Conservation (phyloP, 164 flowering plant genomes). For the Nymphaea colorata region DNA sequence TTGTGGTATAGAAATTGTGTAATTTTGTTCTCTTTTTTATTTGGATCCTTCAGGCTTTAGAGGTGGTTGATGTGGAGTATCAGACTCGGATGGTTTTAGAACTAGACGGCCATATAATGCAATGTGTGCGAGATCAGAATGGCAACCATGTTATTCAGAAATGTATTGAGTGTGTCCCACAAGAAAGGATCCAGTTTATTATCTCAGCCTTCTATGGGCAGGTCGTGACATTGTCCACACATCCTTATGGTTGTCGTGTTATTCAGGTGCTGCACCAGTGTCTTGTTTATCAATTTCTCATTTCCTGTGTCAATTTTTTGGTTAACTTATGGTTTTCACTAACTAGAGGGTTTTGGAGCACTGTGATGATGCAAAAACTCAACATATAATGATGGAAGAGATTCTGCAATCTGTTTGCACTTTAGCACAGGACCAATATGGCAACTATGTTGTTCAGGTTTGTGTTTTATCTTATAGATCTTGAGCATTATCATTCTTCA, state of each 20-base stretch:
- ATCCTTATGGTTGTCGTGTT: conserved; percentile 90
- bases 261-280: conserved; percentile 43
- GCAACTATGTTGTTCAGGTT: conserved; percentile 88
- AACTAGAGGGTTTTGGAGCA: conserved; percentile 71
- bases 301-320: conserved; percentile 1
- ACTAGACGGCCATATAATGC: conserved; percentile 40
- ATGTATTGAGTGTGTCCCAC: conserved; percentile 87
- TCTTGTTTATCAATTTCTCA: conserved; percentile 1
- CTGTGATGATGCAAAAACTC: conserved; percentile 61
- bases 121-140: conserved; percentile 88
- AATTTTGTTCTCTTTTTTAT: too few relatives aligned
- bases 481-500: too few relatives aligned
- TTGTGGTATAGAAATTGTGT: too few relatives aligned
- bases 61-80: conserved; percentile 18
- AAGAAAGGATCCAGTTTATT: conserved; percentile 67
- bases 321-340: background rate
- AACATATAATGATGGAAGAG: conserved; percentile 65
- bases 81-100: conserved; percentile 14
- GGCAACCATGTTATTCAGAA: conserved; percentile 93
- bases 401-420: conserved; percentile 65
- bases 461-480: background rate
- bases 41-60: conserved; percentile 10
- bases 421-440: conserved; percentile 87
- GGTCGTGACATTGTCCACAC: conserved; percentile 75
- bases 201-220: conserved; percentile 64